These are phyloP conservation scores for Pistacia integerrima DNA, from an alignment of 345 rosid species.

Conservation along the genomic window DNA sequence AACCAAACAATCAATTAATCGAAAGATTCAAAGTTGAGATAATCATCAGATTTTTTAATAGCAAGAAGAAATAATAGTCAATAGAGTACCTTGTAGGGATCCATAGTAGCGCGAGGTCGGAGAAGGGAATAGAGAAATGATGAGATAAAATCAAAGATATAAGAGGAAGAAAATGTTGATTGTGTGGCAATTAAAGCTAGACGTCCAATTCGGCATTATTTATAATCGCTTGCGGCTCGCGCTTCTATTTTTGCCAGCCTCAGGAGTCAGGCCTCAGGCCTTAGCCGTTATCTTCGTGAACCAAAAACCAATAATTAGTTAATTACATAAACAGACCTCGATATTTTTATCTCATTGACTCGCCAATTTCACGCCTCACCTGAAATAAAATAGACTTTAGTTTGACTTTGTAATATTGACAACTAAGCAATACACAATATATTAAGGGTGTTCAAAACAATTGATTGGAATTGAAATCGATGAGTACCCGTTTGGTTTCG, in stretches of 20 bases:
- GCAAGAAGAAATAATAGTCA: neutral
- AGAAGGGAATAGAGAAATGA: neutral
- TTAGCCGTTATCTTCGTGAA: neutral
- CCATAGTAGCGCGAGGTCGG: constrained; percentile 29
- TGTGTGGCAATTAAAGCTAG: neutral
- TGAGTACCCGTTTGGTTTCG: too few species aligned
- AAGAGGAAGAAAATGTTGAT: neutral
- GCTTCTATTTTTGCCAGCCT: neutral
- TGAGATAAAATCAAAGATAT: too few species aligned
- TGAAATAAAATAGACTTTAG: too few species aligned
- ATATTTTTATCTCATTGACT: neutral
- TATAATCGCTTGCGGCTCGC: constrained; percentile 27
- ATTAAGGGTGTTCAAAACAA: too few species aligned
- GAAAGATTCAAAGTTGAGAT: neutral
- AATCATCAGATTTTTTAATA: neutral
- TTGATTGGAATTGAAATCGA: too few species aligned
- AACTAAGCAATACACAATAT: too few species aligned
- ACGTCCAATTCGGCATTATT: neutral
- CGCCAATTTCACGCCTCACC: constrained; percentile 4
- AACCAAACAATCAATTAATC: neutral
- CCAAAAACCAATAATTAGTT: neutral
- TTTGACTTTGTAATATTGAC: too few species aligned
- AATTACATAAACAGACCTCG: too few species aligned
- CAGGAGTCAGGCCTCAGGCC: too few species aligned
- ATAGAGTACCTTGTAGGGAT: constrained; percentile 40